These are phyloP conservation scores for Mesembryanthemum crystallinum DNA, from an alignment of 148 eudicot genomes.

Conservation along the genomic window DNA sequence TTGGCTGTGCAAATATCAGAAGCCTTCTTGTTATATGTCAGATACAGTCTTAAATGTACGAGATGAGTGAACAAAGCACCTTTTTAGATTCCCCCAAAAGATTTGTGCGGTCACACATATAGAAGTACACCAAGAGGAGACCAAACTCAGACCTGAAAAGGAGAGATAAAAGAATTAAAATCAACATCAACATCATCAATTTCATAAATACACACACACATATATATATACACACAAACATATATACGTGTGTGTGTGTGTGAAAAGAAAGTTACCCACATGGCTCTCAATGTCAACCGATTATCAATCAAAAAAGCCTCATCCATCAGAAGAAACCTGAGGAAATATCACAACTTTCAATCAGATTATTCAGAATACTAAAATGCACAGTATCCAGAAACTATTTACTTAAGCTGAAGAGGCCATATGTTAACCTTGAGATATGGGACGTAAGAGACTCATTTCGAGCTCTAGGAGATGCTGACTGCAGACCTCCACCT, in stretches of 20 bases:
- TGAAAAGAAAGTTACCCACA: slow-evolving; percentile 59
- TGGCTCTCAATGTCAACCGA: slow-evolving; percentile 70
- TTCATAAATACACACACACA: not conserved
- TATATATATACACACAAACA: not conserved
- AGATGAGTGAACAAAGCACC: slow-evolving; percentile 35
- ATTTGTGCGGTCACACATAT: slow-evolving; percentile 86
- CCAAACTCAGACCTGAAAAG: slow-evolving; percentile 82
- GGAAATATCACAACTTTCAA: slow-evolving; percentile 1
- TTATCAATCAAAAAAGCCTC: slow-evolving; percentile 80
- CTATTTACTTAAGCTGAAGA: not conserved
- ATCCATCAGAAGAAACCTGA: slow-evolving; percentile 72
- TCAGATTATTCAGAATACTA: slow-evolving; percentile 9
- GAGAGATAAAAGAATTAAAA: not conserved
- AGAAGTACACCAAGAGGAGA: slow-evolving; percentile 58
- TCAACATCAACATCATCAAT: not conserved
- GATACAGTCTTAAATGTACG: slow-evolving; percentile 7
- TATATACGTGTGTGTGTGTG: too few species aligned
- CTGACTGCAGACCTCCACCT: slow-evolving; percentile 57
- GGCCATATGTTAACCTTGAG: slow-evolving; percentile 44
- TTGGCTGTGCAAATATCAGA: not conserved
- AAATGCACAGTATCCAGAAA: slow-evolving; percentile 2
- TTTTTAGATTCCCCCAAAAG: slow-evolving; percentile 70
- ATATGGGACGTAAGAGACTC: slow-evolving; percentile 50
- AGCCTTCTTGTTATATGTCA: not conserved
- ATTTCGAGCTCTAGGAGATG: slow-evolving; percentile 49